These are phyloP conservation scores for Cryptococcus sp. DNA, from an alignment of 1,284 basidiomycete species.

Conservation along the genomic window DNA sequence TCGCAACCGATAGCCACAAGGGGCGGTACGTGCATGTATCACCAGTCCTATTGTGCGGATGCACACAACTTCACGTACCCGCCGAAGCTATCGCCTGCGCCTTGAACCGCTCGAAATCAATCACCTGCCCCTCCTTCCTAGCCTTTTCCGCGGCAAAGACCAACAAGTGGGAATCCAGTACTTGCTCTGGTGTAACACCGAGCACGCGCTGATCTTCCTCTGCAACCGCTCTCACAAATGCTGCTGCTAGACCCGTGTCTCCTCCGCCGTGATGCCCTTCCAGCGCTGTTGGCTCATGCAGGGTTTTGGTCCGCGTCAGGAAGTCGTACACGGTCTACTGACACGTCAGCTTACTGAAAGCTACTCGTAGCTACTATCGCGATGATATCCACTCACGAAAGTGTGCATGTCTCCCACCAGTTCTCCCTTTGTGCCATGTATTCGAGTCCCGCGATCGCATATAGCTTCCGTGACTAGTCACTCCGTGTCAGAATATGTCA, in stretches of 20 bases:
- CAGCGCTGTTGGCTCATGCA: conserved; percentile 61
- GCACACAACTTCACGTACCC: too few relatives aligned
- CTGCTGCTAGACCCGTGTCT: conserved; percentile 67
- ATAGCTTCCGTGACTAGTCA: conserved; percentile 55
- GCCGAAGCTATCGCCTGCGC: conserved; percentile 7
- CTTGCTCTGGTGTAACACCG: conserved; percentile 65
- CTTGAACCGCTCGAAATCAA: conserved; percentile 57
- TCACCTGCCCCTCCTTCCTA: conserved; percentile 65
- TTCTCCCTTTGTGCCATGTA: conserved; percentile 80
- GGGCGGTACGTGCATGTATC: too few relatives aligned
- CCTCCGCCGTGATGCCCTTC: conserved; percentile 79
- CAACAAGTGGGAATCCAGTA: conserved; percentile 73
- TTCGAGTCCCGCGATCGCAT: conserved; percentile 71
- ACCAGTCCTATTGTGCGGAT: too few relatives aligned
- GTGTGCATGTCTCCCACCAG: conserved; percentile 75
- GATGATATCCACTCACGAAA: conserved; percentile 56
- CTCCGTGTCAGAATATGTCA: neutral
- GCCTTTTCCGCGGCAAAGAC: conserved; percentile 83
- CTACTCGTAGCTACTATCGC: neutral
- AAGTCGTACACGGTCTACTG: conserved; percentile 68
- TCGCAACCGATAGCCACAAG: too few relatives aligned
- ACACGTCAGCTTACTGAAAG: neutral
- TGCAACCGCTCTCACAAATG: conserved; percentile 73
- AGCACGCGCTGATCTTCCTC: conserved; percentile 61
- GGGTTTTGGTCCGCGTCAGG: conserved; percentile 58